Base-by-base conservation (phyloP, 306 rosid genomes). In the Prinsepia uniflora region DNA sequence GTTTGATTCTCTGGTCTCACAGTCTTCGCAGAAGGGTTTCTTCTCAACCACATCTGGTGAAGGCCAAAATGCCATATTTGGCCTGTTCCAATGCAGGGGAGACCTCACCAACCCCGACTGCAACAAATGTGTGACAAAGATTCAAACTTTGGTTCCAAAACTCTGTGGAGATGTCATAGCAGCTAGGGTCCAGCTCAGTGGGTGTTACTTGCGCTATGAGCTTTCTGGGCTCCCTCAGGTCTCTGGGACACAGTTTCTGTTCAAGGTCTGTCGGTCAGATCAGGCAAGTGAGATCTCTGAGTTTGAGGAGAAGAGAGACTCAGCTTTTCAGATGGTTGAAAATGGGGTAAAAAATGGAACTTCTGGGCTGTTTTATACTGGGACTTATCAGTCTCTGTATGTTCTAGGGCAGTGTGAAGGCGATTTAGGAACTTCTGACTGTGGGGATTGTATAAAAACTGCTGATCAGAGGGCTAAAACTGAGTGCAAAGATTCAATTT, bases 331-430 rank as follows among this genome's bases (percentile, higher is more conserved):
- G 10, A 82, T 84, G 88, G 74, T 83, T 70, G 91, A 80, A 40
- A 84, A 68, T 69, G 91, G 91, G 2, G 85, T 94, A 14, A 85
- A 83, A 75, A 85, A 71, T 47, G 78, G 86, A 34, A 84, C 86
- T 5, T 62, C 85, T 7, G 71, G 68, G 1, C 67, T 88, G 86
- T 94, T 91, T 48, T 90, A 89, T 77, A 82, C 96, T 0, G 96
- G 92, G 58, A 91, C 79, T 3, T 89, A 84, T 58, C 78, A 85
- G 82, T 81, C 88, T 8, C 67, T 94, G 7, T 94, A 89, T 67
- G 96, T 84, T 53, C 67, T 91, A 83, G 99, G 92, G 5, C 99
- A 94, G 87, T 94, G 99, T 30, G 90, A 94, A 43, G 90, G 97
- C 14, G 78, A 80, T 83, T 81, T 94, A 81, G 78, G 83, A 30